phyloP scores from a whole-genome alignment of 371 early-diverging fungal species.

The Haplosporangium sp. region DNA sequence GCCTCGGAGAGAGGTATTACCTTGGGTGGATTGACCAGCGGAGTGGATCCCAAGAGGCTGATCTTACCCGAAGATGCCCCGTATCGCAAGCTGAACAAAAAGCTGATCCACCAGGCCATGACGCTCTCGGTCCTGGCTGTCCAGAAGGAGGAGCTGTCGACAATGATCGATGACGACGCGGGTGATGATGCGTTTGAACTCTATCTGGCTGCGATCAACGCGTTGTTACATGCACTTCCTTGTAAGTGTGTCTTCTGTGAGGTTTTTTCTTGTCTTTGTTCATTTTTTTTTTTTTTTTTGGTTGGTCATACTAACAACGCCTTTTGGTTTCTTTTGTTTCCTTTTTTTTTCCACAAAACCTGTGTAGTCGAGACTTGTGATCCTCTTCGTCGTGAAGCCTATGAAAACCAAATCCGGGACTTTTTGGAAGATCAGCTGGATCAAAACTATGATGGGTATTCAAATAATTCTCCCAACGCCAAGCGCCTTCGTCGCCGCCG shows the following conservation, averaged over 20 bases:
- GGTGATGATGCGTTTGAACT: conserved; percentile 64
- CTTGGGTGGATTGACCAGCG: conserved; percentile 24
- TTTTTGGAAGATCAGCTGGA: conserved; percentile 33
- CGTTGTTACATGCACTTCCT: conserved; percentile 62
- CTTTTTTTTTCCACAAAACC: not conserved
- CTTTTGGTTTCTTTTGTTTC: not conserved
- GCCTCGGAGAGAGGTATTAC: conserved; percentile 41
- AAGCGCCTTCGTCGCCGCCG: conserved; percentile 35
- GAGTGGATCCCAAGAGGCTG: conserved; percentile 19
- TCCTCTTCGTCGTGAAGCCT: conserved; percentile 55
- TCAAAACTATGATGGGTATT: conserved; percentile 3
- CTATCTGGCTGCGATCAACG: conserved; percentile 63
- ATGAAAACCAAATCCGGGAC: conserved; percentile 54
- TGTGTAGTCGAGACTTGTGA: conserved; percentile 61
- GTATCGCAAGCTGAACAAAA: conserved; percentile 56
- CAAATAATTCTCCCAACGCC: conserved; percentile 9
- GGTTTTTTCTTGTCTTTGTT: not conserved
- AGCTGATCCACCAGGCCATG: conserved; percentile 60
- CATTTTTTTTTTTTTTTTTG: not conserved
- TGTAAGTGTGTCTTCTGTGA: conserved; percentile 45
- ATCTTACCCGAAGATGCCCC: conserved; percentile 41
- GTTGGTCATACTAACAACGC: not conserved
- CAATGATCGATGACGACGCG: conserved; percentile 53
- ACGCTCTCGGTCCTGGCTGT: conserved; percentile 60
- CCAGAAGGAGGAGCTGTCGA: conserved; percentile 55